Conservation (phyloP, 768 basidiomycete genomes). For the Symmetrospora coprosmae region DNA sequence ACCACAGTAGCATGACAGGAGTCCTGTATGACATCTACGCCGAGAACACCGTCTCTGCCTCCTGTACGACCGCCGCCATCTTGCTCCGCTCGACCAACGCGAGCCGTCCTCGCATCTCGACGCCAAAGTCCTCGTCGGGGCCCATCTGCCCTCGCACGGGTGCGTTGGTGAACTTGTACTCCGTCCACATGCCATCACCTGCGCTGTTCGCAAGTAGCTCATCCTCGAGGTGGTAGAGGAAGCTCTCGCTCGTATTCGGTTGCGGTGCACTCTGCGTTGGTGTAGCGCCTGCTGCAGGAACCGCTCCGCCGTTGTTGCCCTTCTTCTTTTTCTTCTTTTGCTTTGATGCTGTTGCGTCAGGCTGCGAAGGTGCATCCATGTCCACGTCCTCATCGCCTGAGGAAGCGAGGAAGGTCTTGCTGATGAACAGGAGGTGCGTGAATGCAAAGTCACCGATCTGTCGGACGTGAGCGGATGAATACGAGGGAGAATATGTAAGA, state of each 20-base stretch:
- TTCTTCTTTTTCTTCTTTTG: constrained; percentile 42
- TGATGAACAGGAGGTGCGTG: constrained; percentile 33
- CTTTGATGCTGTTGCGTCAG: constrained; percentile 32
- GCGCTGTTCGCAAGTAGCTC: constrained; percentile 52
- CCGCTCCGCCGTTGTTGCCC: constrained; percentile 36
- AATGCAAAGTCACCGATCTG: constrained; percentile 31
- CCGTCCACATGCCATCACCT: neutral
- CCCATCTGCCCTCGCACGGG: constrained; percentile 21
- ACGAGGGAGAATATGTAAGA: neutral
- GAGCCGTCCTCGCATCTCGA: constrained; percentile 28
- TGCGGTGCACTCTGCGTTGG: too few species aligned
- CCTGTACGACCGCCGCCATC: constrained; percentile 21
- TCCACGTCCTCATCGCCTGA: constrained; percentile 53
- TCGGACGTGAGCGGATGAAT: neutral
- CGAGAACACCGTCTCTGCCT: constrained; percentile 23
- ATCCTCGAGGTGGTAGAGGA: constrained; percentile 77
- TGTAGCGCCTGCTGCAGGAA: constrained; percentile 33
- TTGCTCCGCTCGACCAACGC: constrained; percentile 27
- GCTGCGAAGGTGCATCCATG: constrained; percentile 35
- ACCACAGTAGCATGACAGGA: too few species aligned
- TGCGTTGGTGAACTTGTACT: constrained; percentile 24
- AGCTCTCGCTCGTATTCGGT: constrained; percentile 43
- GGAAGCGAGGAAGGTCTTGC: constrained; percentile 37
- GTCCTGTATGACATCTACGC: too few species aligned
- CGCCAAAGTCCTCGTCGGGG: constrained; percentile 29